Evolutionary conservation across 2,329 filamentous ascomycete species (phyloP).

Genomic region (Diaporthe citrichinensis): DNA sequence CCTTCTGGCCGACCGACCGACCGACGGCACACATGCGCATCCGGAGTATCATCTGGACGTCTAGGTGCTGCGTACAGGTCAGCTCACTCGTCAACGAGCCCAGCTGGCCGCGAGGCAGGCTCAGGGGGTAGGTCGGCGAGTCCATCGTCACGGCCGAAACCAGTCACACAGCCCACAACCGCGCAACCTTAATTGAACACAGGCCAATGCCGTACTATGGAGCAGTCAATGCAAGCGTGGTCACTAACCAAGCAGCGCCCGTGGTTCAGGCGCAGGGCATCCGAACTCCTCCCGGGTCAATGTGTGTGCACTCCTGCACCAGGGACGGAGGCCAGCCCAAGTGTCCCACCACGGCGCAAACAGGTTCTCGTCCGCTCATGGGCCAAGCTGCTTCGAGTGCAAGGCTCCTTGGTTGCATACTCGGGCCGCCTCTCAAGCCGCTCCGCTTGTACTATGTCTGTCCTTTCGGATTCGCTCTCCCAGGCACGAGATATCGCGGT

Average conservation of each 20-base stretch:
- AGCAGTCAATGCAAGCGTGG: conserved; percentile 18
- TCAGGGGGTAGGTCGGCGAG: conserved; percentile 21
- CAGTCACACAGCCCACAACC: conserved; percentile 26
- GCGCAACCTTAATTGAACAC: conserved; percentile 25
- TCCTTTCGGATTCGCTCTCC: conserved; percentile 16
- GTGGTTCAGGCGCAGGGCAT: conserved; percentile 21
- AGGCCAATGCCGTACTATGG: conserved; percentile 20
- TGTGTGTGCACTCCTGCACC: background rate
- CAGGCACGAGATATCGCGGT: background rate
- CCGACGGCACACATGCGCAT: conserved; percentile 1
- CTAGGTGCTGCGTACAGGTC: background rate
- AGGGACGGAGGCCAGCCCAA: background rate
- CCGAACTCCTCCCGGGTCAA: conserved; percentile 22
- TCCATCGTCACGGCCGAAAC: conserved; percentile 18
- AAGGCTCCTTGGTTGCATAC: background rate
- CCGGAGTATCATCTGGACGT: conserved; percentile 8
- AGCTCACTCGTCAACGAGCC: background rate
- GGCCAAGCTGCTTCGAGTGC: background rate
- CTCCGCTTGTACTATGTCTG: background rate
- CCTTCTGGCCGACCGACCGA: conserved; percentile 6
- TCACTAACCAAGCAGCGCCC: conserved; percentile 23
- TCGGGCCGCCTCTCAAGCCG: background rate
- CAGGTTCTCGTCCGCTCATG: background rate
- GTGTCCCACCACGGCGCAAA: background rate
- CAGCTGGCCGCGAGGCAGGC: background rate